These are phyloP conservation scores for Pichia sp. DNA, from an alignment of 1,139 yeast species.

Conservation along the genomic window DNA sequence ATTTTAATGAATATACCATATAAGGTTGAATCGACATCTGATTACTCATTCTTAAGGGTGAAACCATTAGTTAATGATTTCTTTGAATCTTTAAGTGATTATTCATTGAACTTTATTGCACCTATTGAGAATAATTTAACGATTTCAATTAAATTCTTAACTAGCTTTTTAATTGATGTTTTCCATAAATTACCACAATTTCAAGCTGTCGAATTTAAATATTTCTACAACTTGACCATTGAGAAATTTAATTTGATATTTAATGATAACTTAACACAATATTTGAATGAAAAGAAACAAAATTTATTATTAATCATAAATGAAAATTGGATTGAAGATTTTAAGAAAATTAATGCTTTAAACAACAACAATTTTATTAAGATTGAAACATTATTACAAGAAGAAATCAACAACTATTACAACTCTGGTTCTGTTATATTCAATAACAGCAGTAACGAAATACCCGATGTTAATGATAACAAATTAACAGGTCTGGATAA, in stretches of 20 bases:
- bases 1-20: constrained; percentile 63
- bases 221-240: constrained; percentile 68
- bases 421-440: constrained; percentile 21
- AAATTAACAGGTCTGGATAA: constrained; percentile 29
- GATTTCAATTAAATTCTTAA: constrained; percentile 64
- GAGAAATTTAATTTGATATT: constrained; percentile 82
- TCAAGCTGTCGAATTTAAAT: constrained; percentile 67
- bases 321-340: constrained; percentile 53
- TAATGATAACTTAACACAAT: constrained; percentile 58
- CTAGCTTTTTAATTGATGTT: constrained; percentile 57
- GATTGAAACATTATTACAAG: constrained; percentile 47
- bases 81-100: constrained; percentile 75
- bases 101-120: constrained; percentile 74
- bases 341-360: constrained; percentile 57
- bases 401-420: constrained; percentile 34
- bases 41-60: constrained; percentile 85
- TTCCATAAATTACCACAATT: constrained; percentile 74
- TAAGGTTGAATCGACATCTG: constrained; percentile 69
- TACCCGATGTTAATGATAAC: background rate
- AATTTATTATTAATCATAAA: constrained; percentile 41
- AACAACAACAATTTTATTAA: constrained; percentile 50
- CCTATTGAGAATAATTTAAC: constrained; percentile 63
- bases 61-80: constrained; percentile 75
- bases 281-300: constrained; percentile 38
- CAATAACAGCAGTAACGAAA: constrained; percentile 19